Base-by-base conservation (phyloP, 768 basidiomycete species). In the Ephemerocybe angulata region DNA sequence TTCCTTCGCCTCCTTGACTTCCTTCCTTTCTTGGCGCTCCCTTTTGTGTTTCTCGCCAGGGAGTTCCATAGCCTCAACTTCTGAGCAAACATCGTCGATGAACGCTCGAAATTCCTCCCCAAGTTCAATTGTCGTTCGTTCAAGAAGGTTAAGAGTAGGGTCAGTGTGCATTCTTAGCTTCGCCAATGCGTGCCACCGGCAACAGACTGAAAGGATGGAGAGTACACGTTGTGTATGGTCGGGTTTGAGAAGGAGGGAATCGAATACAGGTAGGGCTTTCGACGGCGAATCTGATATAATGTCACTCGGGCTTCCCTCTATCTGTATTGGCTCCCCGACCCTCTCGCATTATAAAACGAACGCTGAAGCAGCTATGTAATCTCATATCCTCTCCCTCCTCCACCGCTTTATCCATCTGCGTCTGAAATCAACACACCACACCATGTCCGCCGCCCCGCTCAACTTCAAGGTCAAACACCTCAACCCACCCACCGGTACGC, bases 201-300 rank as follows among this genome's bases (percentile, higher is more conserved):
- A 21, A 13, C 29, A 46, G 27, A 40, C 21, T 25, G 12, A 49
- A 4, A 58, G 22, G 1, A 58, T 38, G 4, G 35, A 22, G 28
- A 48, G n/a, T 12, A 58, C 4, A 6, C 3, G 10, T 3, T 27
- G 5, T 7, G 53, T 40, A 19, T 58, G 44, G 8, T 35, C 33
- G 17, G 46, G 21, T 19, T 43, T 28, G 4, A 53, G 42, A 5
- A 58, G 13, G 1, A 58, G 35, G 2, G n/a, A 30, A 4, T 58
- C 53, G 25, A 58, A 58, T 2, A 40, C 57, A n/a, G 57, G 53
- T 2, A 58, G 41, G 21, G 83, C 90, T 92, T 84, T 65, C 84
- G 24, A 64, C 75, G 1, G 79, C 87, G 6, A 81, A 76, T 63
- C 67, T 89, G 37, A 79, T 74, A 2, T 85, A 64, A 71, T 56